A percentile compares a stretch with the other conserved stretches of the same genome.
Conservation (phyloP, 257 asterid species). For the Catharanthus roseus region DNA sequence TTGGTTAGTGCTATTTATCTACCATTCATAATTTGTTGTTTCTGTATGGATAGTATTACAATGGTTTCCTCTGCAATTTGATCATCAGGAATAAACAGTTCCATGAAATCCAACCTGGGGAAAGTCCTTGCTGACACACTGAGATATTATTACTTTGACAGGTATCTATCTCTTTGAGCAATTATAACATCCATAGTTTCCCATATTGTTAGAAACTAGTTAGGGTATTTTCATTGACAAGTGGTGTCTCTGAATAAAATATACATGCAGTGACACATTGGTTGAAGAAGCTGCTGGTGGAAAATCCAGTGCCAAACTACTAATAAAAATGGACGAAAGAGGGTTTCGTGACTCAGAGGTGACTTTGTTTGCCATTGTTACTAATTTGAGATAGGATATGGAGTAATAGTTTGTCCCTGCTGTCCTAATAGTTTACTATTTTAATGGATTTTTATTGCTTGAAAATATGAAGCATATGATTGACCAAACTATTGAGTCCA, state of each 20-base stretch:
- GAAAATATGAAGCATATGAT: slow-evolving; percentile 14
- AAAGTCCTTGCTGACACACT: slow-evolving; percentile 69
- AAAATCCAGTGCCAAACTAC: slow-evolving; percentile 45
- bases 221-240: not conserved
- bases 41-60: not conserved
- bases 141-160: slow-evolving; percentile 76
- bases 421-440: slow-evolving; percentile 2
- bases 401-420: not conserved
- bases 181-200: not conserved
- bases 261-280: slow-evolving; percentile 50
- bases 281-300: slow-evolving; percentile 92
- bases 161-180: slow-evolving; percentile 36
- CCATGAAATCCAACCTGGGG: slow-evolving; percentile 66
- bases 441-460: slow-evolving; percentile 9
- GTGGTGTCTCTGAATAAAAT: not conserved
- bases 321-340: slow-evolving; percentile 49
- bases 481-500: slow-evolving; percentile 12
- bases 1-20: slow-evolving; percentile 49
- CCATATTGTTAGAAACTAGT: not conserved
- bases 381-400: not conserved
- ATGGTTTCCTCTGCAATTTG: not conserved
- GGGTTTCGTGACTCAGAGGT: slow-evolving; percentile 82
- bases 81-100: slow-evolving; percentile 74
- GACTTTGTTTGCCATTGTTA: slow-evolving; percentile 6
- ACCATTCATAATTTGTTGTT: not conserved